Base-by-base conservation (phyloP, 257 asterid species). In the Solanum bulbocastanum region DNA sequence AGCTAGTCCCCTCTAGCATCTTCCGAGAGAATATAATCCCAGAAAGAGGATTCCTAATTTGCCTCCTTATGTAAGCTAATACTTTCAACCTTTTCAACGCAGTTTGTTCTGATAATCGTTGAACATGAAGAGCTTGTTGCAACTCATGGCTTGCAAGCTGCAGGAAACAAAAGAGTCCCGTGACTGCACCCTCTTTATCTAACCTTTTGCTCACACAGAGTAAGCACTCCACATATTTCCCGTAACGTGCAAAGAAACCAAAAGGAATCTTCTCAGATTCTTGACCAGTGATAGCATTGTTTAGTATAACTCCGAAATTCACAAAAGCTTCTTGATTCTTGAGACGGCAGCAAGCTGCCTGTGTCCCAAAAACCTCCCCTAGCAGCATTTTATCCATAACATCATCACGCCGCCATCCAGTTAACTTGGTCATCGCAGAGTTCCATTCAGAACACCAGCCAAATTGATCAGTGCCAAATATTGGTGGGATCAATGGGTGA, bases 391-490 rank as follows among this genome's bases (percentile, higher is more conserved):
- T 97, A 66, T 94, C 94, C 22, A 96, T 93, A 79, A 93, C 98
- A 33, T 96, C 98, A 7, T 93, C 97, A 79, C 97, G 90, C 10
- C 65, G 84, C 98, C 97, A 94, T 12, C 99, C 98, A 6, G 99
- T 90, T 32, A 95, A 20, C 84, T 96, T 95, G 10, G 93, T 87
- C 99, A 97, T 97, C 4, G 99, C 98, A 32, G 99, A 92, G 78
- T 97, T 97, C 99, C 99, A 97, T 90, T 96, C 99, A 3, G 98
- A 92, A 86, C 99, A 96, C 99, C 99, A 96, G 25, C 98, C 98
- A 23, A 97, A 95, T 85, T 95, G 99, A 74, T 97, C 99, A 1
- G 96, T 92, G 56, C 98, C 99, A 62, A 97, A 97, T 88, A 95
- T 96, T 27, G 99, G 98, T 14, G 99, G 99, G 90, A 97, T 96